phyloP scores from a whole-genome alignment of 1,284 basidiomycete genomes.

The Rhodotorula sp. region DNA sequence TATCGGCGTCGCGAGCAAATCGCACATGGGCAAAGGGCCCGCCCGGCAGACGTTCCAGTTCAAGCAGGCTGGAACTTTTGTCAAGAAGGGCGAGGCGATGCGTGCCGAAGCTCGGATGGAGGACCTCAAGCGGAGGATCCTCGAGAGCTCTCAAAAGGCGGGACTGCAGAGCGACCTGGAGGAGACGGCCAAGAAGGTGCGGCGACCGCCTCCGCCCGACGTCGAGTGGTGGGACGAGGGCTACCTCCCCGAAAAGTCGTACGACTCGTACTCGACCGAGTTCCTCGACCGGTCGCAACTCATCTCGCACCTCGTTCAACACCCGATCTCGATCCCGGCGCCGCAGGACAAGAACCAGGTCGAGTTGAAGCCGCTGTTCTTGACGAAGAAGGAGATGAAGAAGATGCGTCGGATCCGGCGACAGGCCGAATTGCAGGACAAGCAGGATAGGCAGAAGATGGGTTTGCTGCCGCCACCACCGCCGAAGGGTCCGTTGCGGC shows the following conservation, averaged over 20 bases:
- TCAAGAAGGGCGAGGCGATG: conserved; percentile 77
- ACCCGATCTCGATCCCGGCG: conserved; percentile 93
- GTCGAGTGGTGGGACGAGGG: conserved; percentile 97
- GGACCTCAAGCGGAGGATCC: conserved; percentile 86
- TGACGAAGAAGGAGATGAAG: conserved; percentile 92
- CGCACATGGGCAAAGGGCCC: conserved; percentile 41
- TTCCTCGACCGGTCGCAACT: conserved; percentile 56
- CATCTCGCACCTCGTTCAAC: conserved; percentile 89
- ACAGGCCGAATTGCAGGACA: conserved; percentile 87
- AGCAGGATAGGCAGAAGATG: conserved; percentile 93
- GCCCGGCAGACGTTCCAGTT: conserved; percentile 74
- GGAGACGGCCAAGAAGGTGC: conserved; percentile 78
- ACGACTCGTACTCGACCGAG: conserved; percentile 69
- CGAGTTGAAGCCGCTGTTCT: conserved; percentile 75
- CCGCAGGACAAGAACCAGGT: conserved; percentile 79
- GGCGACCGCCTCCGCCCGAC: conserved; percentile 79
- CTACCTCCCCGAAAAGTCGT: conserved; percentile 74
- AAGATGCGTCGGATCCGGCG: conserved; percentile 90
- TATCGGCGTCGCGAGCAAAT: conserved; percentile 30
- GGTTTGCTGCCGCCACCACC: conserved; percentile 91
- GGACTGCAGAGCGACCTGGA: conserved; percentile 91
- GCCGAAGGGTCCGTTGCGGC: conserved; percentile 70
- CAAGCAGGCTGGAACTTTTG: conserved; percentile 86
- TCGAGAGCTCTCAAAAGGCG: conserved; percentile 85
- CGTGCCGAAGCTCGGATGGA: conserved; percentile 75